Base-by-base conservation (phyloP, 2,329 filamentous ascomycete genomes). In the Hymenoscyphus linearis region DNA sequence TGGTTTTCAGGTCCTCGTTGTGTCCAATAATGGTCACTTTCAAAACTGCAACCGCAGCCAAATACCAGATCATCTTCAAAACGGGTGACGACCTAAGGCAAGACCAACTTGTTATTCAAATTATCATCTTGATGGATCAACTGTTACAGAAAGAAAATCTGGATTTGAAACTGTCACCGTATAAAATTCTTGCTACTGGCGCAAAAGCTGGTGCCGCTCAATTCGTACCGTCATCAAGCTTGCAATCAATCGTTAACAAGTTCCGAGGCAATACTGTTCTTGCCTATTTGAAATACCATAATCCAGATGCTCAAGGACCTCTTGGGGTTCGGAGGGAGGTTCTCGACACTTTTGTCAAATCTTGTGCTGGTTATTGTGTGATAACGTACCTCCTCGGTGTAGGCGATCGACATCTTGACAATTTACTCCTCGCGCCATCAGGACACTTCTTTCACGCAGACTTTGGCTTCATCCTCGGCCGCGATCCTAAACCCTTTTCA, bases 371-470 rank as follows among this genome's bases (percentile, higher is more conserved):
- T 36, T 99, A 99, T 76, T 98, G 95, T 74, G 95, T 99, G 14
- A 97, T 99, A 68, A 99, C 96, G 0, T 99, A 99, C 74, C 90
- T 99, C 16, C 84, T 99, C 13, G 96, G 95, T 35, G 95, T 99
- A 2, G 95, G 95, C 22, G 95, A 99, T 73, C 87, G 95, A 1
- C 95, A 99, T 76, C 82, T 98, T 2, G 95, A 99, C 74, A 99
- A 99, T 70, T 84, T 99, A 1, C 85, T 99, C 27, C 85, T 99
- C 4, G 85, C 92, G 0, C 93, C 95, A 0, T 89, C 93, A 67
- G 95, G 86, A 0, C 91, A 96, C 75, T 99, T 99, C 79, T 97
- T 99, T 82, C 95, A 99, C 74, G 93, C 93, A 34, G 95, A 99
- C 74, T 99, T 99, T 70, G 95, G 96, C 50, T 99, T 96, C 76